Evolutionary conservation across 192 early-diverging fungal species (phyloP), one percentile per base, ranked within the genome.

Genomic region (Glomus cerebriforme): DNA sequence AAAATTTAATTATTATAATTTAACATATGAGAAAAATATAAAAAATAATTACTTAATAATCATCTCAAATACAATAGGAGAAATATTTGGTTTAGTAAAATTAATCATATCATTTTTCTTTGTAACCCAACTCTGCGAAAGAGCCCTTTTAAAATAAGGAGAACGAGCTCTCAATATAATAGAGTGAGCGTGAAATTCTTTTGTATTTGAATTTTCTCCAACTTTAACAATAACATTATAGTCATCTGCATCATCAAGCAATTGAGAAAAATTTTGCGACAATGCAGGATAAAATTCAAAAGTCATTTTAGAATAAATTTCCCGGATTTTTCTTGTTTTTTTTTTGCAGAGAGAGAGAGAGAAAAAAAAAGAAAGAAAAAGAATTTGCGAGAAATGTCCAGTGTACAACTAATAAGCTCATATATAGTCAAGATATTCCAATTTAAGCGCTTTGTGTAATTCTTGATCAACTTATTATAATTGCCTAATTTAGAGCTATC

Each of bases 41-140:
- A 29, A 24, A n/a, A 29, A 15, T 15, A 7, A 27, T 59, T 77
- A 77, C 75, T 12, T 63, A 12, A 77, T 17, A 27, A 77, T 77
- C 19, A 77, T 59, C 9, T 37, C 34, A 77, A 77, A 77, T 9
- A 77, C 62, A 26, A 31, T 15, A 43, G 75, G 31, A 27, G 75
- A 77, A 65, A 77, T 77, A 64, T 77, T 77, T 77, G 75, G 75
- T 65, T 77, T 77, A 17, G 5, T 77, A 54, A 65, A 77, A 6
- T 64, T 43, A 7, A 77, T 59, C 22, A 77, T 47, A 12, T 39
- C 27, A 65, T 77, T 43, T 47, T 63, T 31, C 19, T 64, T 26
- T 7, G 19, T 47, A 24, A 43, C n/a, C 75, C 75, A 77, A 27
- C 65, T 15, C 7, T 43, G 63, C 0, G 34, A 77, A 19, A 54